These are phyloP conservation scores for Aspergillus latus DNA, from an alignment of 2,329 filamentous ascomycete species.

Conservation along the genomic window DNA sequence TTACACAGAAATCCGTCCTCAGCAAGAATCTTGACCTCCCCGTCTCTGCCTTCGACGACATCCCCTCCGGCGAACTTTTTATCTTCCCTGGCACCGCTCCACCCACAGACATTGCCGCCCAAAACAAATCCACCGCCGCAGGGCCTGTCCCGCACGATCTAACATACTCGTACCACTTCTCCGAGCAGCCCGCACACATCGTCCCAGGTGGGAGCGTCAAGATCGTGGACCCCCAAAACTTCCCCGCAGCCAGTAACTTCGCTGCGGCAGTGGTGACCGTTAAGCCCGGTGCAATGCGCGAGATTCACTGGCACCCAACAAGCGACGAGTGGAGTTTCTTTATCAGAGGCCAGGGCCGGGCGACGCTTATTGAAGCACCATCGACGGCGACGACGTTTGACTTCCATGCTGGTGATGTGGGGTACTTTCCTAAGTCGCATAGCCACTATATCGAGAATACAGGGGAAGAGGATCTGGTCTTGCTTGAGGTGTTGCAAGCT, in stretches of 20 bases:
- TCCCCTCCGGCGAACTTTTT: constrained; percentile 68
- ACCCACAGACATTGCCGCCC: constrained; percentile 64
- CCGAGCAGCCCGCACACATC: constrained; percentile 65
- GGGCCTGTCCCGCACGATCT: constrained; percentile 67
- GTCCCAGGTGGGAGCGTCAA: constrained; percentile 70
- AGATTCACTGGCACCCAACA: constrained; percentile 81
- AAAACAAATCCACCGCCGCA: constrained; percentile 59
- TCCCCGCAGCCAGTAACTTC: constrained; percentile 70
- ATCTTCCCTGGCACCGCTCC: constrained; percentile 69
- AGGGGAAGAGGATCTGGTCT: constrained; percentile 68
- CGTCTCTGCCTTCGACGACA: constrained; percentile 56
- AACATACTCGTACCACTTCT: constrained; percentile 68
- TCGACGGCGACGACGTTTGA: constrained; percentile 72
- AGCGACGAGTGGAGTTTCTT: constrained; percentile 83
- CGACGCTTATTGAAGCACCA: constrained; percentile 72
- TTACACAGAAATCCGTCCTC: constrained; percentile 47
- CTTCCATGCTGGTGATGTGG: constrained; percentile 72
- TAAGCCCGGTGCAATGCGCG: constrained; percentile 68
- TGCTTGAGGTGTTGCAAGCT: constrained; percentile 74
- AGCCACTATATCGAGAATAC: constrained; percentile 82
- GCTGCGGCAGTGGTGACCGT: constrained; percentile 72
- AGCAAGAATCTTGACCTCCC: constrained; percentile 56
- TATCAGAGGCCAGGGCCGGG: constrained; percentile 67
- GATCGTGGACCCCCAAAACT: constrained; percentile 74
- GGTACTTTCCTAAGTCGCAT: constrained; percentile 73